Conservation (phyloP, 2,329 filamentous ascomycete species). For the Scytalidium lignicola region DNA sequence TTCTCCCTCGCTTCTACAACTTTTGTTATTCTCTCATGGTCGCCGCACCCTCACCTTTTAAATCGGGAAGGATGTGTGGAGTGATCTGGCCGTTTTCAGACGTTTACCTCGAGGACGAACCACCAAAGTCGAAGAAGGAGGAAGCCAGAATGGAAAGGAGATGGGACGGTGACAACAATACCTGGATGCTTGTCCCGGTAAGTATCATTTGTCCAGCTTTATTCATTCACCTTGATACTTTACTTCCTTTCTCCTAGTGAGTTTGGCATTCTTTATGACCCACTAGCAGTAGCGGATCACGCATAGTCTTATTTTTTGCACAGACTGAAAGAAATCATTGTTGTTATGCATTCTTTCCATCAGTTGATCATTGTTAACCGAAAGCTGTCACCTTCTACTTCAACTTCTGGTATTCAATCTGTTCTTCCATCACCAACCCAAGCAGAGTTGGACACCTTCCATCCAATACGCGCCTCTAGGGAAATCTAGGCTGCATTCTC, state of each 20-base stretch:
- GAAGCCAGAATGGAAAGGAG: neutral
- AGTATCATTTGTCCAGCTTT: neutral
- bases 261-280: neutral
- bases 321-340: no score
- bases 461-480: neutral
- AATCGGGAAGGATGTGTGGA: neutral
- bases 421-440: no score
- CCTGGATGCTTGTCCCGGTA: neutral
- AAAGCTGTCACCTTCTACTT: no score
- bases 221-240: neutral
- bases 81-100: conserved; percentile 15
- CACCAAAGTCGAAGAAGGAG: conserved; percentile 11
- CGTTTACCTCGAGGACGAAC: conserved; percentile 18
- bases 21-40: neutral
- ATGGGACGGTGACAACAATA: neutral
- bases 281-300: neutral
- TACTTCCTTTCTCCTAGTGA: neutral
- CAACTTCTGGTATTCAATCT: no score
- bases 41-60: neutral
- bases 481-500: neutral
- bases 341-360: no score
- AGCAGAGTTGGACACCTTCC: no score
- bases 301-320: no score
- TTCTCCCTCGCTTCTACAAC: neutral
- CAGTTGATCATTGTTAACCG: no score